Evolutionary conservation across 176 grass and related monocot genomes (phyloP).

Genomic region (Urochloa ruziziensis): DNA sequence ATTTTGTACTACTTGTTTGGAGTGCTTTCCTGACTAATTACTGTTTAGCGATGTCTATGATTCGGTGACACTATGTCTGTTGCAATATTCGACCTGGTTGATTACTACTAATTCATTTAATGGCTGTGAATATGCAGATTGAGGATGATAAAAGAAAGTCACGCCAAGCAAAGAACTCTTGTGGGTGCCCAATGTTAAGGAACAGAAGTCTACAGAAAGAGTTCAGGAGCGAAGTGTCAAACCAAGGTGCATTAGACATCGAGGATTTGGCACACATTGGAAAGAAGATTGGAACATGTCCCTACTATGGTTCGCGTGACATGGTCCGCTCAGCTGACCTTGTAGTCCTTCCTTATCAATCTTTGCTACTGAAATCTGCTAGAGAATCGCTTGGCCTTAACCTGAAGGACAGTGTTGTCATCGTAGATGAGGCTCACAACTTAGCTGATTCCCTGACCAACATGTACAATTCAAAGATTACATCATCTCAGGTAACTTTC

Average conservation of each 20-base stretch:
- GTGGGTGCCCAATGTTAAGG: slow-evolving; percentile 80
- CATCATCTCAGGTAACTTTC: slow-evolving; percentile 54
- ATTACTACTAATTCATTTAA: slow-evolving; percentile 9
- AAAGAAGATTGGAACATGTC: slow-evolving; percentile 79
- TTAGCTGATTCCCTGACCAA: slow-evolving; percentile 73
- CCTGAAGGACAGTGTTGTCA: slow-evolving; percentile 81
- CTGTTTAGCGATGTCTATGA: background rate
- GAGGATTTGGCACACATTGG: slow-evolving; percentile 79
- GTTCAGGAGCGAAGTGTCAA: slow-evolving; percentile 59
- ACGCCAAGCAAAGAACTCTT: slow-evolving; percentile 51
- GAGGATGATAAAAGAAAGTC: slow-evolving; percentile 48
- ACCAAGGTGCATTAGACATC: slow-evolving; percentile 70
- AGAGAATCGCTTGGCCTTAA: slow-evolving; percentile 88
- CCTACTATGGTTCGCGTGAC: slow-evolving; percentile 80
- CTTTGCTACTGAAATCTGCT: slow-evolving; percentile 75
- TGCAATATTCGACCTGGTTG: background rate
- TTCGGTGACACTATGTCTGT: background rate
- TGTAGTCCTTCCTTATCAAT: slow-evolving; percentile 89
- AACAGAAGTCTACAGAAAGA: slow-evolving; percentile 63
- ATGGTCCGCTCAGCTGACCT: slow-evolving; percentile 75
- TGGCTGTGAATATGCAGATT: slow-evolving; percentile 33
- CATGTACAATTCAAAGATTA: slow-evolving; percentile 90
- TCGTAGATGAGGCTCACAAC: slow-evolving; percentile 98
- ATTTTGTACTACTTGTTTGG: background rate
- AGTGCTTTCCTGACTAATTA: background rate